Conservation (phyloP, 352 stramenopile genomes). For the Peronospora destructor region DNA sequence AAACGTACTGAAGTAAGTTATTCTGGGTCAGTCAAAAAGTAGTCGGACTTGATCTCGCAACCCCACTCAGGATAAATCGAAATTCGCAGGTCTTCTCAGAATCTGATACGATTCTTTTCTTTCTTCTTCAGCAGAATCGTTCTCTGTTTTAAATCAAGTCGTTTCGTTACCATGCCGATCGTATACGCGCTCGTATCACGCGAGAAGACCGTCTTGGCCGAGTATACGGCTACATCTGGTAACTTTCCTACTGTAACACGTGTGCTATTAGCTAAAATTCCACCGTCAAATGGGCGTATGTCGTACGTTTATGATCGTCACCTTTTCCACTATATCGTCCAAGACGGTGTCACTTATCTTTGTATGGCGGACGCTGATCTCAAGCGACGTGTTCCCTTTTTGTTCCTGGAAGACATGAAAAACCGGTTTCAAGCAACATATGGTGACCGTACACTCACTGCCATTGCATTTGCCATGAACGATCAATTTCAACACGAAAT, state of each 20-base stretch:
- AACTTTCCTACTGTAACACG: conserved; percentile 98
- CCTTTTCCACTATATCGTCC: conserved; percentile 95
- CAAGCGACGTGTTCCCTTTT: conserved; percentile 94
- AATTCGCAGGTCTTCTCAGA: neutral
- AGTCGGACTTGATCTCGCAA: neutral
- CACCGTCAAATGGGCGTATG: conserved; percentile 89
- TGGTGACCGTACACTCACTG: conserved; percentile 68
- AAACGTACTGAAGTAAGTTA: neutral
- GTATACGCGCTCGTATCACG: conserved; percentile 96
- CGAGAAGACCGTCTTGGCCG: conserved; percentile 96
- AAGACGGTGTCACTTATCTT: conserved; percentile 94
- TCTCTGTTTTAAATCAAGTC: neutral
- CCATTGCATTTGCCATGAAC: conserved; percentile 98
- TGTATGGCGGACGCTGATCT: conserved; percentile 96
- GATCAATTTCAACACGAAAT: conserved; percentile 94
- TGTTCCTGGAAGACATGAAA: conserved; percentile 98
- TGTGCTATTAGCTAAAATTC: conserved; percentile 96
- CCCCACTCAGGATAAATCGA: no score
- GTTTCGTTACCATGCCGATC: conserved; percentile 32
- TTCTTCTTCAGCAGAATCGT: neutral
- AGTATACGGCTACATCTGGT: conserved; percentile 93
- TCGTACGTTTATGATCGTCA: conserved; percentile 97
- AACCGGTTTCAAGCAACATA: conserved; percentile 81
- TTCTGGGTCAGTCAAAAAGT: neutral
- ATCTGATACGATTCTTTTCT: neutral